Base-by-base conservation (phyloP, 2,329 filamentous ascomycete genomes). In the Fusarium verticillioides region DNA sequence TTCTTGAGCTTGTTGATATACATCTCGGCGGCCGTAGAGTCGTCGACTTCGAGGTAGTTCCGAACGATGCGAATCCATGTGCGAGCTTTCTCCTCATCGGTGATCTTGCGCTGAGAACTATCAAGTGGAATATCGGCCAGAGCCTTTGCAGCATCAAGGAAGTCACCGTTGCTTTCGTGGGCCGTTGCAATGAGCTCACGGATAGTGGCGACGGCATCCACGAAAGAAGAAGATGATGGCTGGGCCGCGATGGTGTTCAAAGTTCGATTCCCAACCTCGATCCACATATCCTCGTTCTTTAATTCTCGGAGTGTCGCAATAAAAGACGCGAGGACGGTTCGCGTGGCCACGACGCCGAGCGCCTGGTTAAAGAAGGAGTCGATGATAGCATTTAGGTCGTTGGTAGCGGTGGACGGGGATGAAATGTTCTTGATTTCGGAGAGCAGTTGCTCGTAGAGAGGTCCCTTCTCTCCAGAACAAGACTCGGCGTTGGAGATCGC, bases 1-100 rank as follows among this genome's bases (percentile, higher is more conserved):
- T 96, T 96, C 84, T 98, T 98, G 82, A 97, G 93, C 82, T 96
- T 95, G 87, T 98, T 98, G 78, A 99, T 88, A 81, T 95, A 97
- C 44, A 89, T 90, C 81, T 97, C 94, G 46, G 96, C 96, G 40
- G 89, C 88, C 3, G 92, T 94, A 13, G 94, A 93, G 83, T 98
- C 95, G 81, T 97, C 96, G 53, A 95, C 94, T 84, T 99, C 96
- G 70, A 99, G 89, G 81, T 96, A 97, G 85, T 97, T 93, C 70
- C 96, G 91, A 80, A 97, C 95, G 79, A 99, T 97, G 68, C 96
- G 93, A 76, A 98, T 93, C 94, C 96, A 98, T 61, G 96, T 90
- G 61, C 88, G 87, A 13, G 94, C 94, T 83, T 95, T 95, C 75
- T 96, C 93, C 77, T 94, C 90, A 80, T 95, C 92, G 34, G 91